These are phyloP conservation scores for Colletotrichum costaricense DNA, from an alignment of 2,329 filamentous ascomycete species.

Conservation along the genomic window DNA sequence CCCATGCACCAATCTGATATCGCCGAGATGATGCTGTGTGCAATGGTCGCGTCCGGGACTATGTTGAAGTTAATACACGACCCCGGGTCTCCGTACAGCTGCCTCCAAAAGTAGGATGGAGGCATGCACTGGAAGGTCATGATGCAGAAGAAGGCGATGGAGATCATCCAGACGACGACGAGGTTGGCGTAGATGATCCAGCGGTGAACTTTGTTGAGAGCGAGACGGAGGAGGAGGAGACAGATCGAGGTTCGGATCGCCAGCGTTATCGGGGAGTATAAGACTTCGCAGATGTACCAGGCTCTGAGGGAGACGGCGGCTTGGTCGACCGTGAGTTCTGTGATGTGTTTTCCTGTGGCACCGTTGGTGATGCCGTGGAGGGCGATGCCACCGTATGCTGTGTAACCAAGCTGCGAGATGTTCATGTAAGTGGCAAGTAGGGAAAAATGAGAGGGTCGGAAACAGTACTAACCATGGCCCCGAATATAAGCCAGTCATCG, in stretches of 20 bases:
- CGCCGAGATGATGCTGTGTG: conserved; percentile 58
- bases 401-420: conserved; percentile 46
- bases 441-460: not conserved
- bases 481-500: conserved; percentile 61
- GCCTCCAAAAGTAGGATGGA: conserved; percentile 60
- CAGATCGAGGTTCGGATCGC: conserved; percentile 54
- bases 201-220: conserved; percentile 46
- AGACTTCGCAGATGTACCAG: conserved; percentile 53
- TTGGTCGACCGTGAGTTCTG: conserved; percentile 37
- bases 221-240: conserved; percentile 54
- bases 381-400: conserved; percentile 44
- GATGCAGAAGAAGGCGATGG: conserved; percentile 56
- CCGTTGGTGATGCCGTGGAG: conserved; percentile 45
- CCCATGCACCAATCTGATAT: conserved; percentile 61
- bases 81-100: conserved; percentile 48
- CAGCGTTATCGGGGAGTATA: conserved; percentile 53
- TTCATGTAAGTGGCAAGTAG: not conserved
- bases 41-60: conserved; percentile 55
- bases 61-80: conserved; percentile 52
- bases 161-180: conserved; percentile 49
- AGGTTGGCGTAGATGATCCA: conserved; percentile 47
- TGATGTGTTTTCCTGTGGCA: conserved; percentile 41
- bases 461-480: conserved; percentile 52
- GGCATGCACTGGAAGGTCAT: conserved; percentile 63
- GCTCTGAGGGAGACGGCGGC: conserved; percentile 44